Base-by-base conservation (phyloP, 495 filamentous ascomycete species). In the Xylaria intraflava region DNA sequence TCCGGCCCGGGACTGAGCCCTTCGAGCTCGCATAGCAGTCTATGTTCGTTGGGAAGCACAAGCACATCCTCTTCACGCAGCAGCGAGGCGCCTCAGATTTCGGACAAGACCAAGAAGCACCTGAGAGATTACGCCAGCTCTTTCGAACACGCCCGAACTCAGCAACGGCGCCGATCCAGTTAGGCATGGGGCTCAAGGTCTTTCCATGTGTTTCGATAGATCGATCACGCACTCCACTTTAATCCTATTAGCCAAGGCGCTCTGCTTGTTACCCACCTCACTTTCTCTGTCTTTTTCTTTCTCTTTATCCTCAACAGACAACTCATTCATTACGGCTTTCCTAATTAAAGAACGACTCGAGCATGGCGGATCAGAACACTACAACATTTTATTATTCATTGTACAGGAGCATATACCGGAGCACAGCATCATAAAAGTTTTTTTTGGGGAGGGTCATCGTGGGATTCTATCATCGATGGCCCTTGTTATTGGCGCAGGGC, bases 121-220 rank as follows among this genome's bases (percentile, higher is more conserved):
- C 80, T 96, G 45, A 82, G 87, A 42, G 84, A 85, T 52, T 96
- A 96, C 68, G 88, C 88, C 30, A 85, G 83, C 65, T 89, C 84
- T 3, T 96, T 96, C 71, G 90, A 95, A 64, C 88, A 86, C 49
- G 81, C 85, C 45, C 82, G 89, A 49, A 66, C 73, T 30, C 61
- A 66, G 47, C 58, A 64, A 42, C 71, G 73, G 50, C 70, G 78
- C 53, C 74, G 78, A 63, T 82, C 78, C 36, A 65, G 69, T 62
- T 72, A 69, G 45, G 14, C 51, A 41, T 35, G 16, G 46, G 16
- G 42, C 30, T 42, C 36, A 31, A 41, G 26, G 41, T 26, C 31
- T 4, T 49, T 43, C 56, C 16, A 40, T 56, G 38, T 40, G 9
- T 8, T 51, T 53, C 46, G 46, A 55, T 55, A 55, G 35, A 49